Evolutionary conservation across 1,284 basidiomycete genomes (phyloP).

Genomic region (Trichosporon faecale): DNA sequence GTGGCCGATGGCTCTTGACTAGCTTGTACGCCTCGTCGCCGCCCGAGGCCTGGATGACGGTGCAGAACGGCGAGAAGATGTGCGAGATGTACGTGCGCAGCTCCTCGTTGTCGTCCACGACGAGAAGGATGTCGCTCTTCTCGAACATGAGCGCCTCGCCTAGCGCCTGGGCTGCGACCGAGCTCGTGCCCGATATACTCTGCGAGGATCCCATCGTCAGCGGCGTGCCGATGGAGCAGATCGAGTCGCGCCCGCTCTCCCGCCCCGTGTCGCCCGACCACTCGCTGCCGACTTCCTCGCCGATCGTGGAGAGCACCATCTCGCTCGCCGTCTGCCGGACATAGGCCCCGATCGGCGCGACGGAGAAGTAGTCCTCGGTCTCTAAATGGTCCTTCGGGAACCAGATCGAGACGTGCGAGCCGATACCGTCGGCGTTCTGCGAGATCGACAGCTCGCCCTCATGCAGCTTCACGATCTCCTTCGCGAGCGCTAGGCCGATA

Average conservation of each 20-base stretch:
- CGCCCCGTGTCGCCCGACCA: neutral
- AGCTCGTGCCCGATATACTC: neutral
- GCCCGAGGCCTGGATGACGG: conserved; percentile 38
- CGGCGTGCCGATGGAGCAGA: neutral
- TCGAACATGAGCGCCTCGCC: conserved; percentile 27
- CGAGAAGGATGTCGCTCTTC: conserved; percentile 28
- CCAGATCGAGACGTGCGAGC: conserved; percentile 15
- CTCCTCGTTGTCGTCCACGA: conserved; percentile 36
- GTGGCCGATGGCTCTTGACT: conserved; percentile 24
- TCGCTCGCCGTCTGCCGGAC: conserved; percentile 22
- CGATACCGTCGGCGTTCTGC: neutral
- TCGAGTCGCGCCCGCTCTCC: conserved; percentile 6
- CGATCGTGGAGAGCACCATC: conserved; percentile 17
- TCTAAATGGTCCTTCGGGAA: neutral
- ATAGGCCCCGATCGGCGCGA: conserved; percentile 19
- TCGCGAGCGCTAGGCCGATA: conserved; percentile 28
- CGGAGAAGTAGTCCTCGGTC: neutral
- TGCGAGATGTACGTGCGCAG: conserved; percentile 34
- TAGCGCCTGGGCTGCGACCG: neutral
- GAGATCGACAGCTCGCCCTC: conserved; percentile 48
- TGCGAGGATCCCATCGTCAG: neutral
- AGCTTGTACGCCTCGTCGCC: conserved; percentile 43
- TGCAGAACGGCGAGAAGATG: conserved; percentile 41
- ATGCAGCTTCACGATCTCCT: conserved; percentile 52
- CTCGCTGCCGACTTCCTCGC: conserved; percentile 4